Base-by-base conservation (phyloP, 106 monocot species). In the Alisma plantagoaquatica region DNA sequence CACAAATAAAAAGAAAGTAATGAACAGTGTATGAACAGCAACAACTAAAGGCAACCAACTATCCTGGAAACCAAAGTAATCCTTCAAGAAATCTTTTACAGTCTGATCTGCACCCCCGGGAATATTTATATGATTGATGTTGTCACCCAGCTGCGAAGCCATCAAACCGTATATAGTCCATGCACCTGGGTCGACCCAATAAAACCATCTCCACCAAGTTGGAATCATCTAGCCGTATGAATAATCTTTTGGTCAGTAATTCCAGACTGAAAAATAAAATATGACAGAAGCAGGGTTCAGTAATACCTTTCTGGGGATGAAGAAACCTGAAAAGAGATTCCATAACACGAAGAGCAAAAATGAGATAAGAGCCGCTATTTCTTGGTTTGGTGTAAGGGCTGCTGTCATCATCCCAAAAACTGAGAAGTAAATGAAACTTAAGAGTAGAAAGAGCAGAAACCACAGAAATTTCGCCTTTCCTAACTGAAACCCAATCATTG, bases 191-290 rank as follows among this genome's bases (percentile, higher is more conserved):
- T 73, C 29, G n/a, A 73, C 84, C 84, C 79, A 85, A 49, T 85
- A 85, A 27, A 57, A 68, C 84, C 84, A 85, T 59, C 77, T 74
- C 86, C 86, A 86, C 81, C 81, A 86, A 24, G 56, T 15, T 4
- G 84, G 84, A 62, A 84, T 79, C 79, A 84, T 62, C 84, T 84
- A 72, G n/a, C n/a, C 48, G 70, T 1, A 23, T 35, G 42, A 26
- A 52, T 30, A 23, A 10, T 27, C 16, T 15, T 20, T 17, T 4
- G n/a, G n/a, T n/a, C n/a, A n/a, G 5, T 15, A 11, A 3, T 44
- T 15, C 3, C 3, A 17, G 16, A 44, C 16, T 3, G 4, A 17
- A 11, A 3, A 2, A n/a, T n/a, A n/a, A 3, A 15, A 2, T n/a
- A 2, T 3, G 19, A 2, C 15, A 9, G 19, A 19, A 43, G 43